phyloP scores from a whole-genome alignment of 345 rosid species.

The Dipteronia sinensis region DNA sequence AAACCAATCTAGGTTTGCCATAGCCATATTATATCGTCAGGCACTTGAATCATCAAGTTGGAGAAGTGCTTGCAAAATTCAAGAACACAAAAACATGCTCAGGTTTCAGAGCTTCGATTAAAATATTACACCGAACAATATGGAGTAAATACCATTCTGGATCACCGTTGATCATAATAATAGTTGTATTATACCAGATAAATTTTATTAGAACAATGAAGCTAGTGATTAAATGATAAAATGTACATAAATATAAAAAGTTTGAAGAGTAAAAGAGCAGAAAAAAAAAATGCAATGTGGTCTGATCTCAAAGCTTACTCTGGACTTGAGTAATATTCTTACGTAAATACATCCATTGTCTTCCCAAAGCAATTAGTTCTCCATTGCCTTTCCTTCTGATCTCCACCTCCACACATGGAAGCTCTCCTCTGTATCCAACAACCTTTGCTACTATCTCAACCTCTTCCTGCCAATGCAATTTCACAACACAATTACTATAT shows the following conservation, averaged over 20 bases:
- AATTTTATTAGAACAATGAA: background rate
- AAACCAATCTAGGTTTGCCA: background rate
- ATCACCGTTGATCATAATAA: too few relatives aligned
- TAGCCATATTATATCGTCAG: too few relatives aligned
- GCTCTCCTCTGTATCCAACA: slow-evolving; percentile 44
- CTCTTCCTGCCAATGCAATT: slow-evolving; percentile 48
- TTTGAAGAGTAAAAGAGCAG: too few relatives aligned
- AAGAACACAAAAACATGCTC: background rate
- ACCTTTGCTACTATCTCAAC: slow-evolving; percentile 67
- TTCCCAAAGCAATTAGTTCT: slow-evolving; percentile 38
- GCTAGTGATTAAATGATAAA: background rate
- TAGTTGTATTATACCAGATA: too few relatives aligned
- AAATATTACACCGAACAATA: background rate
- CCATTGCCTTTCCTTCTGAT: slow-evolving; percentile 39
- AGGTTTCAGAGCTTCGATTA: background rate
- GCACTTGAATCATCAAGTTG: too few relatives aligned
- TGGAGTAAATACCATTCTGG: background rate
- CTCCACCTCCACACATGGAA: slow-evolving; percentile 47
- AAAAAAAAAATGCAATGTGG: background rate
- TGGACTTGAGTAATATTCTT: background rate
- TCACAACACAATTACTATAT: background rate
- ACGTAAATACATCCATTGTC: background rate
- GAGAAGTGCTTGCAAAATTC: background rate
- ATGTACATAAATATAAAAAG: too few relatives aligned
- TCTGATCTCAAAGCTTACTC: slow-evolving; percentile 11